Evolutionary conservation across 805 yeast genomes (phyloP).

Genomic region (Priceomyces carsonii): DNA sequence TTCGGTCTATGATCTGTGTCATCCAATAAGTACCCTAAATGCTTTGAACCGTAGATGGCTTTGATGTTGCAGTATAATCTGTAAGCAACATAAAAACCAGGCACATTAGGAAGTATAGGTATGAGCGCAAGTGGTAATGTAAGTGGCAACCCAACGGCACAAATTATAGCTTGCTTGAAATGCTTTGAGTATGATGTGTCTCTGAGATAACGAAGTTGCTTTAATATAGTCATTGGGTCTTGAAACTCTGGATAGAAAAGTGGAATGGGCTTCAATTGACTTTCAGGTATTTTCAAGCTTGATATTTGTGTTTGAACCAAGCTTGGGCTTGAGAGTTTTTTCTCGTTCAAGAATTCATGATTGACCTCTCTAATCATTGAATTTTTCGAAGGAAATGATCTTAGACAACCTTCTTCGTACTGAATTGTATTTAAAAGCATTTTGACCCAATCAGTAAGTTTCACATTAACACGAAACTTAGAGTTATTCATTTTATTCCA

Average conservation of each 20-base stretch:
- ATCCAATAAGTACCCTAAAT: conserved; percentile 57
- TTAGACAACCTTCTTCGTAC: conserved; percentile 76
- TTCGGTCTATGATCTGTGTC: conserved; percentile 4
- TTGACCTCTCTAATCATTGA: conserved; percentile 55
- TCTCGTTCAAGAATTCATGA: conserved; percentile 17
- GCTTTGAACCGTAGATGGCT: conserved; percentile 74
- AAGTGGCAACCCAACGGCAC: conserved; percentile 67
- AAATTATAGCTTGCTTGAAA: conserved; percentile 50
- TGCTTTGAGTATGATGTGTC: conserved; percentile 52
- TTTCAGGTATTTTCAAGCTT: conserved; percentile 21
- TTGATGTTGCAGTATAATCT: conserved; percentile 83
- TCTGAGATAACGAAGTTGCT: conserved; percentile 46
- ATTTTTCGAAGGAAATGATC: conserved; percentile 70
- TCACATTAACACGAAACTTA: conserved; percentile 54
- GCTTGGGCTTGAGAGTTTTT: conserved; percentile 6
- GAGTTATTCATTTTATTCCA: conserved; percentile 68
- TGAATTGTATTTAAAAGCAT: conserved; percentile 62
- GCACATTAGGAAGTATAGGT: conserved; percentile 89
- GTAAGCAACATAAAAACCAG: conserved; percentile 83
- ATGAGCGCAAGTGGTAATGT: conserved; percentile 77
- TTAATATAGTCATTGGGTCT: conserved; percentile 27
- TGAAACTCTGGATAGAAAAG: conserved; percentile 41
- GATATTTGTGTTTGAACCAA: conserved; percentile 28
- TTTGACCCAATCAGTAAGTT: conserved; percentile 55
- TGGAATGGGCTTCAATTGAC: conserved; percentile 40